Conservation (phyloP, 352 stramenopile genomes). For the Phytophthora brassicae region DNA sequence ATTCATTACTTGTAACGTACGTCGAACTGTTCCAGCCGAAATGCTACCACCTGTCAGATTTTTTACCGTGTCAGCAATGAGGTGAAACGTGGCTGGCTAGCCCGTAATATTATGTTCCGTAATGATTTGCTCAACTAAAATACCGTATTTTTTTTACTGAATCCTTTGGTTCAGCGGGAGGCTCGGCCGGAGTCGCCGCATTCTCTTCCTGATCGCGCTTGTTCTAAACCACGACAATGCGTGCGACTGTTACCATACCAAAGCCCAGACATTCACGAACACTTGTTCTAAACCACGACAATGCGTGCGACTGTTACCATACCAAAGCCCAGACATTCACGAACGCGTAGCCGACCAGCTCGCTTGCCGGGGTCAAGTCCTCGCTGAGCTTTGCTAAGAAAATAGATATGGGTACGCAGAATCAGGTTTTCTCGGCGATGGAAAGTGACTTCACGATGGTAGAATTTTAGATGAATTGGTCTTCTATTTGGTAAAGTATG, state of each 20-base stretch:
- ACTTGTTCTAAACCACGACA: too few relatives aligned
- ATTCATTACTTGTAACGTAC: too few relatives aligned
- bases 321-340: background rate
- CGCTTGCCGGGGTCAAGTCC: too few relatives aligned
- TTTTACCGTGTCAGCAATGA: background rate
- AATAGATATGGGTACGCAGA: background rate
- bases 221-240: background rate
- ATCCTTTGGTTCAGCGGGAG: too few relatives aligned
- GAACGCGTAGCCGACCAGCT: background rate
- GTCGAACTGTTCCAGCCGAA: background rate
- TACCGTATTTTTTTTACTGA: conserved; percentile 1
- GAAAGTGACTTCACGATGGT: background rate
- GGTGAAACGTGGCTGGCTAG: background rate
- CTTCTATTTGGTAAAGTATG: background rate
- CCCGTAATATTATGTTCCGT: background rate
- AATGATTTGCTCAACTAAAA: background rate
- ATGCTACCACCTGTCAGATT: background rate
- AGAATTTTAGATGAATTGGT: background rate
- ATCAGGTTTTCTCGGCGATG: background rate
- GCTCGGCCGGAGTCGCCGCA: too few relatives aligned
- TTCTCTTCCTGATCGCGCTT: background rate
- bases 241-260: background rate
- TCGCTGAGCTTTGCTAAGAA: background rate
- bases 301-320: background rate
- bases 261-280: background rate